A percentile compares a stretch with the other conserved stretches of the same genome.
These are phyloP conservation scores for Crithidia brevicula DNA, from an alignment of 208 protist genomes.

Conservation along the genomic window DNA sequence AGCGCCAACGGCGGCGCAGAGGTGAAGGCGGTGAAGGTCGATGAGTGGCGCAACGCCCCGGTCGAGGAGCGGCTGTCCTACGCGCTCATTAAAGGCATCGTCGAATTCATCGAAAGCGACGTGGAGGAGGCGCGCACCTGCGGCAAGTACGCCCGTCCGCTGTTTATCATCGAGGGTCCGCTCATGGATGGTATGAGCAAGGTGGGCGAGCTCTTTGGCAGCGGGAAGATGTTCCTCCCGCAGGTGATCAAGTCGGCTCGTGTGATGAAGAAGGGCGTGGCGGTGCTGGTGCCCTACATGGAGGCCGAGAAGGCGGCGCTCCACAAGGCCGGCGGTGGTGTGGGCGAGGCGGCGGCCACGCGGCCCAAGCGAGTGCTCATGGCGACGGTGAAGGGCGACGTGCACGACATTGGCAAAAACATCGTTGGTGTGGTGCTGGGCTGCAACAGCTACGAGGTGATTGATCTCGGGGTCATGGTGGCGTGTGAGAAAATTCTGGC, in stretches of 20 bases:
- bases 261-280: slow-evolving; percentile 98
- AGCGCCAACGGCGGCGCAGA: slow-evolving; percentile 23
- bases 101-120: slow-evolving; percentile 93
- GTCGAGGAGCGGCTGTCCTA: slow-evolving; percentile 92
- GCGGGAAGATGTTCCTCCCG: slow-evolving; percentile 98
- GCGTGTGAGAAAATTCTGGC: slow-evolving; percentile 94
- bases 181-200: slow-evolving; percentile 96
- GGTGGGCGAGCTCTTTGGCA: slow-evolving; percentile 97
- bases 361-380: slow-evolving; percentile 82
- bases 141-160: slow-evolving; percentile 49
- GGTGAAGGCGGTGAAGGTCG: slow-evolving; percentile 48
- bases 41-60: slow-evolving; percentile 87
- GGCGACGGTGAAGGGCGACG: slow-evolving; percentile 98
- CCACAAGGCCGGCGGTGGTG: slow-evolving; percentile 23
- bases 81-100: slow-evolving; percentile 96
- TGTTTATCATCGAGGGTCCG: slow-evolving; percentile 95
- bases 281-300: slow-evolving; percentile 96
- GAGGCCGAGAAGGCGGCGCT: slow-evolving; percentile 86
- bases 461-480: slow-evolving; percentile 96
- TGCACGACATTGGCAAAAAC: slow-evolving; percentile 99
- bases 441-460: slow-evolving; percentile 97
- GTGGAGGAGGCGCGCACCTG: slow-evolving; percentile 91
- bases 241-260: slow-evolving; percentile 96
- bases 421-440: slow-evolving; percentile 97
- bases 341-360: not conserved